phyloP scores from a whole-genome alignment of 768 basidiomycete genomes.

The Pisolithus orientalis region DNA sequence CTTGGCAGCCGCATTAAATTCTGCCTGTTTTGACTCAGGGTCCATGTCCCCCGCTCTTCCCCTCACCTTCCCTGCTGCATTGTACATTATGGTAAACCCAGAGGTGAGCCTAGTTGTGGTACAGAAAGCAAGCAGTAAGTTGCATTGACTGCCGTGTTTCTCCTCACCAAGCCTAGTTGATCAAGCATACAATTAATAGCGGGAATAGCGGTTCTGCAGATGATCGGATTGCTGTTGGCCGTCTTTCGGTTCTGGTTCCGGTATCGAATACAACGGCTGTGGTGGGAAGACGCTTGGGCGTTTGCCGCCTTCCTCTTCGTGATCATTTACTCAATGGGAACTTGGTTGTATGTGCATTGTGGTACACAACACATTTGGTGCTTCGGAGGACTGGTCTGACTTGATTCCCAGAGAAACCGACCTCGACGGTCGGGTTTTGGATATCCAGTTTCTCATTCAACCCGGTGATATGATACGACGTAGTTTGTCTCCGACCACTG shows the following conservation, averaged over 20 bases:
- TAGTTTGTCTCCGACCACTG: background rate
- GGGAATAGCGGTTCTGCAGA: conserved; percentile 3
- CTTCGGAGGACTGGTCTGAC: background rate
- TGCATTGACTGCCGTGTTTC: too few species aligned
- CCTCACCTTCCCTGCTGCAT: too few species aligned
- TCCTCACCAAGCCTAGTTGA: too few species aligned
- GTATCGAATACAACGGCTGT: conserved; percentile 8
- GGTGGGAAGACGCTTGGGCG: conserved; percentile 15
- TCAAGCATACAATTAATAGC: background rate
- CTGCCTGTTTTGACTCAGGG: too few species aligned
- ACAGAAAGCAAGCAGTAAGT: too few species aligned
- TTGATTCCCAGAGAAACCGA: background rate
- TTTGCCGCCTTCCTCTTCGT: conserved; percentile 5
- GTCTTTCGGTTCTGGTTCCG: conserved; percentile 17
- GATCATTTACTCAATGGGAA: conserved; percentile 6
- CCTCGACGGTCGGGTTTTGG: conserved; percentile 8
- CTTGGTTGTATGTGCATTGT: conserved; percentile 6
- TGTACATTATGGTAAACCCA: too few species aligned
- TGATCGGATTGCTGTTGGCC: conserved; percentile 8
- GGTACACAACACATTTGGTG: conserved; percentile 1
- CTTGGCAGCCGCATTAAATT: too few species aligned
- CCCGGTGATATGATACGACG: conserved; percentile 13
- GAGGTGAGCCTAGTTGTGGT: too few species aligned
- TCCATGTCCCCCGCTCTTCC: too few species aligned
- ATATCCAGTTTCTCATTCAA: conserved; percentile 1